A percentile compares a stretch with the other conserved stretches of the same genome.
Evolutionary conservation across 495 filamentous ascomycete genomes (phyloP).

Genomic region (Rusavskia elegans): DNA sequence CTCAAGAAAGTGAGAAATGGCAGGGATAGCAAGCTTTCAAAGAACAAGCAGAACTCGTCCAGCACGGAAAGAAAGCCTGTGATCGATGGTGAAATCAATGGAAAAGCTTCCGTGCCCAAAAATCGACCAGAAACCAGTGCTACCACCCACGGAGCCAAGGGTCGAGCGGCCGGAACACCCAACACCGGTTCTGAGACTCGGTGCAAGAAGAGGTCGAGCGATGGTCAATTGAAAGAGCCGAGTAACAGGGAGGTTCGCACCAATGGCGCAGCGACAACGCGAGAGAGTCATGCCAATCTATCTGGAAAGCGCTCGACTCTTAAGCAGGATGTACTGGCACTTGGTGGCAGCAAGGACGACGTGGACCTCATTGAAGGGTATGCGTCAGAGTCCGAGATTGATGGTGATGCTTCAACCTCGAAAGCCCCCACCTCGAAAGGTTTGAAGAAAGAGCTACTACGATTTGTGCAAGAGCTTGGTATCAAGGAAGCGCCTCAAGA

Average conservation of each 20-base stretch:
- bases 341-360: conserved; percentile 68
- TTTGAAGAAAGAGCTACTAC: conserved; percentile 20
- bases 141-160: background rate
- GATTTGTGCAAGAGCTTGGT: conserved; percentile 29
- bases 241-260: background rate
- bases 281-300: no score
- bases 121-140: background rate
- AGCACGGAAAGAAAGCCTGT: background rate
- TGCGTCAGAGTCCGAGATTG: conserved; percentile 45
- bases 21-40: background rate
- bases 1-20: background rate
- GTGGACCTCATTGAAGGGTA: conserved; percentile 45
- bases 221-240: conserved; percentile 8
- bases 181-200: background rate
- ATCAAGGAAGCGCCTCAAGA: conserved; percentile 29
- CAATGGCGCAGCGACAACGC: background rate
- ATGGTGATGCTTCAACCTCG: conserved; percentile 19
- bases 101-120: background rate
- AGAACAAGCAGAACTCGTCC: background rate
- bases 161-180: background rate
- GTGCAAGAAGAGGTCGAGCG: conserved; percentile 12
- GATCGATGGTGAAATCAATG: background rate
- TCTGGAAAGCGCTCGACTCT: background rate
- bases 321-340: conserved; percentile 48
- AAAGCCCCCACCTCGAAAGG: conserved; percentile 17